Evolutionary conservation across 2,329 filamentous ascomycete genomes (phyloP), one percentile per base, ranked within the genome.

Genomic region (Trichoderma polysporum): DNA sequence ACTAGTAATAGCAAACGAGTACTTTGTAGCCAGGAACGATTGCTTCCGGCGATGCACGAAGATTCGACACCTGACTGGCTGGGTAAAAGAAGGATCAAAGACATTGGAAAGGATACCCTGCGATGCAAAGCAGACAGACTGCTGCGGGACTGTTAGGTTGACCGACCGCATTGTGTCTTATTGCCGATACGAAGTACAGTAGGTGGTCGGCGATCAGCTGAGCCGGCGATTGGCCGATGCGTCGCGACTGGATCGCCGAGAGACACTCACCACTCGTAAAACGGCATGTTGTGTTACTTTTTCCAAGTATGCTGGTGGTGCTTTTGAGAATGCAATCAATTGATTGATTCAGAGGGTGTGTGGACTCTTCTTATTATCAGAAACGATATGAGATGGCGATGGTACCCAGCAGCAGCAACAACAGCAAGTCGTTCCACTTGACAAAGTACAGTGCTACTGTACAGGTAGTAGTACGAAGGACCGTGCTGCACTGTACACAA

Each of bases 161-260:
- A n/a, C n/a, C n/a, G n/a, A n/a, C n/a, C 57, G n/a, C 57, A 61
- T 37, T 61, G 29, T 35, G 31, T 64, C 60, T 54, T 50, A 63
- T 25, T 47, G 37, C 29, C 50, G 53, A n/a, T n/a, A n/a, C n/a
- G n/a, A n/a, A n/a, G n/a, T n/a, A n/a, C n/a, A n/a, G 27, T 13
- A 22, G 33, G 22, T 64, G 60, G 60, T 64, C 60, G 50, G 35
- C 60, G 60, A 64, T 54, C 60, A 45, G 39, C 37, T 41, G 60
- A 50, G 50, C 35, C 49, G 5, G 50, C 50, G 37, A 64, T 64
- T 64, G 60, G 60, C 29, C 29, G 41, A 47, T 64, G 37, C 37
- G 50, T 61, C 37, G 47, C 27, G 13, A 33, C 33, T 47, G 37
- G 37, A 41, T 64, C 49, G 19, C 60, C 37, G 49, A 64, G 22